phyloP scores from a whole-genome alignment of 768 basidiomycete species.

The Termitomyces sp. region DNA sequence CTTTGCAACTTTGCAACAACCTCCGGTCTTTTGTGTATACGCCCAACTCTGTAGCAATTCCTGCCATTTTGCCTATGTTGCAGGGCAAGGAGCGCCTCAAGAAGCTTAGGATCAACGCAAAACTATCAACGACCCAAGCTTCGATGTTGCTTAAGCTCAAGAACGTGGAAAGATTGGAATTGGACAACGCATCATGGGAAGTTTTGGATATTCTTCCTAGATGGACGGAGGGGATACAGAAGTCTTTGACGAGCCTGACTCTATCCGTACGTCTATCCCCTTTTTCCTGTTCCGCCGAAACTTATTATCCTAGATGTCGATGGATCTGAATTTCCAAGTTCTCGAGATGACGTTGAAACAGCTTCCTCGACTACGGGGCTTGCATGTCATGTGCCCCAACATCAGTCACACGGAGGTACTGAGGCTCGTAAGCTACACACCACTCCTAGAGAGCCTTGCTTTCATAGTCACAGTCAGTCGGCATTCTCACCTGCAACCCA shows the following conservation, averaged over 20 bases:
- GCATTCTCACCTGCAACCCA: not conserved
- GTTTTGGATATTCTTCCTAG: constrained; percentile 53
- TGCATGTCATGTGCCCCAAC: constrained; percentile 64
- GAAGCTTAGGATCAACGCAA: constrained; percentile 46
- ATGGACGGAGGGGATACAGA: constrained; percentile 45
- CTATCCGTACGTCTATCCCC: constrained; percentile 47
- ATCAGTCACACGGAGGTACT: constrained; percentile 52
- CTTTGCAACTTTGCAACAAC: constrained; percentile 48
- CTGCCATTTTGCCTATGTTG: constrained; percentile 47
- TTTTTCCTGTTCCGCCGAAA: not conserved
- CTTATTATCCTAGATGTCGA: constrained; percentile 42
- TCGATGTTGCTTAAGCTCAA: constrained; percentile 35
- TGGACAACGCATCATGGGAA: constrained; percentile 64
- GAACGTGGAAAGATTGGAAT: constrained; percentile 40
- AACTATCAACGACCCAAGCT: constrained; percentile 51
- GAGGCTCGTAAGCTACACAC: constrained; percentile 41
- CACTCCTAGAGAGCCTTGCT: constrained; percentile 56
- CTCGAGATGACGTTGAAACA: constrained; percentile 44
- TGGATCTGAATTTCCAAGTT: constrained; percentile 48
- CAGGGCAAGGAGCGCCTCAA: constrained; percentile 39
- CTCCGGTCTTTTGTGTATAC: constrained; percentile 57
- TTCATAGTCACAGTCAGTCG: constrained; percentile 54
- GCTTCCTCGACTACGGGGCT: constrained; percentile 49
- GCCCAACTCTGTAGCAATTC: constrained; percentile 33
- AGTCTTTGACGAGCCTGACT: constrained; percentile 50